Base-by-base conservation (phyloP, 495 filamentous ascomycete genomes). In the Xylaria cubensis region DNA sequence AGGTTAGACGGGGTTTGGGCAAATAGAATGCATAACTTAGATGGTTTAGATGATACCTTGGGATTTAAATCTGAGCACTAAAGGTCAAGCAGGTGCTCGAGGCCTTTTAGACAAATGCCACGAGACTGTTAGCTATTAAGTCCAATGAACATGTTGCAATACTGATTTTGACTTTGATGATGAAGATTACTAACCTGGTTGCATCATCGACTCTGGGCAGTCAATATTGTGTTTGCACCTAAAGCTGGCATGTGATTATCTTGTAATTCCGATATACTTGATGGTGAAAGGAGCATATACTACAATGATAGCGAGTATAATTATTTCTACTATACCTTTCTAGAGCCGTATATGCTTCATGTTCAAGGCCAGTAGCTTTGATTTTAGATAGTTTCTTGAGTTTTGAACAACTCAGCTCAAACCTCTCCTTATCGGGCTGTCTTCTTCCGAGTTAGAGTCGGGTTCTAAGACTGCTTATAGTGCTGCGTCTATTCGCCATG, bases 1-100 rank as follows among this genome's bases (percentile, higher is more conserved):
- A 17, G 32, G 39, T 39, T 61, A 61, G 58, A 61, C 34, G 19
- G 58, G 32, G 32, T 17, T n/a, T 19, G 21, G 32, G 17, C 26
- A 64, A 3, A 26, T 44, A 64, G 36, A 64, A 42, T 44, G 39
- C 36, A 29, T 64, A 42, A 29, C 44, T 24, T 64, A 64, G 61
- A 61, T 41, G 34, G 32, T 19, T 10, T 21, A n/a, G 58, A 61
- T 17, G 5, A 13, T 1, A 21, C 17, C n/a, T 61, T 61, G 32
- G 34, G 32, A 17, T 32, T 56, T 10, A 7, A 26, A 56, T 13
- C 13, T 32, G 26, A 32, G 26, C 29, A 56, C 7, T 56, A 32
- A 2, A 29, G 10, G 51, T 51, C 21, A 53, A 26, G 50, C 9
- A 53, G 21, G 7, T 13, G 6, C 7, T 12, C 48, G 21, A 21